phyloP scores from a whole-genome alignment of 805 yeast species.

The Candida insectorum region DNA sequence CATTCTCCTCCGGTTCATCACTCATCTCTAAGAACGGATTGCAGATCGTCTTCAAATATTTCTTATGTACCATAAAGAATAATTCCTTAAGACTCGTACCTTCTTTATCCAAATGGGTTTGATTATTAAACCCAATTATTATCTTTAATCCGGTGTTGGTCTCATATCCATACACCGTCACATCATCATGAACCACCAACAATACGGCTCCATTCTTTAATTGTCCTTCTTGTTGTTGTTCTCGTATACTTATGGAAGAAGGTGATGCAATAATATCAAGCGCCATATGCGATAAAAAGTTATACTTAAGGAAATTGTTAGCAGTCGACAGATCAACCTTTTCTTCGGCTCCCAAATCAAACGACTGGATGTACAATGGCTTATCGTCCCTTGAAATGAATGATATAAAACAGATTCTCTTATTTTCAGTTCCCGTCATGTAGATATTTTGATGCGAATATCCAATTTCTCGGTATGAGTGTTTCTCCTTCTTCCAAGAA shows the following conservation, averaged over 20 bases:
- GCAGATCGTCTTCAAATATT: constrained; percentile 53
- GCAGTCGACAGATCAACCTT: constrained; percentile 16
- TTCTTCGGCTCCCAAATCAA: constrained; percentile 16
- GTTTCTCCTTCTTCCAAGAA: constrained; percentile 21
- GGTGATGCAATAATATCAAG: constrained; percentile 65
- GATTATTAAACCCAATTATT: constrained; percentile 46
- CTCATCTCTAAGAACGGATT: constrained; percentile 50
- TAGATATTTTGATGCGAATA: no score
- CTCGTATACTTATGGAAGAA: constrained; percentile 34
- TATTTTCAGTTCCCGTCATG: constrained; percentile 10
- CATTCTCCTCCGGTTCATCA: constrained; percentile 17
- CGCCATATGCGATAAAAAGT: constrained; percentile 74
- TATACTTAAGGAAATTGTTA: constrained; percentile 54
- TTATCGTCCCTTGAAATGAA: constrained; percentile 55
- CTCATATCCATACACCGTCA: constrained; percentile 65
- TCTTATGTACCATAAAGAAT: constrained; percentile 43
- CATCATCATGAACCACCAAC: constrained; percentile 63
- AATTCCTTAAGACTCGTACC: constrained; percentile 16
- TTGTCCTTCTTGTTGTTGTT: constrained; percentile 27
- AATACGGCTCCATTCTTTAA: constrained; percentile 31
- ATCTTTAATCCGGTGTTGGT: constrained; percentile 67
- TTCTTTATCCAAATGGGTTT: constrained; percentile 6
- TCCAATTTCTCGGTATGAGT: no score
- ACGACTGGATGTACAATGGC: constrained; percentile 59
- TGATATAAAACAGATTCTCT: constrained; percentile 48